Conservation (phyloP, 2,329 filamentous ascomycete genomes). For the Trichoderma harzianum region DNA sequence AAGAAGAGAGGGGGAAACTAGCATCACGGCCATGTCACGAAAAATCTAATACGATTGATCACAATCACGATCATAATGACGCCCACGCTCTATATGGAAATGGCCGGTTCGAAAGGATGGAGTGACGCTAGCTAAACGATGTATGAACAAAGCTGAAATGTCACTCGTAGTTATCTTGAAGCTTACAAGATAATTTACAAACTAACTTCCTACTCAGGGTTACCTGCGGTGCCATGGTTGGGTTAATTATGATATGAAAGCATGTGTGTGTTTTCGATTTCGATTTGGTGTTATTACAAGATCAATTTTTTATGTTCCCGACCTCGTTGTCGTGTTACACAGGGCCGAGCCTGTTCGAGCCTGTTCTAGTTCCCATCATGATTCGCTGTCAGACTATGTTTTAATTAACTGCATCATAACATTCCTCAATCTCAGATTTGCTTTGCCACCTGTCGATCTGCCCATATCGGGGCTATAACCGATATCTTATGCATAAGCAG, state of each 20-base stretch:
- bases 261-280: not conserved
- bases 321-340: not conserved
- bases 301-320: not conserved
- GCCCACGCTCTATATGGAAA: not conserved
- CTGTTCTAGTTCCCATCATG: too few species aligned
- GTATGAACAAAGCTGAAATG: not conserved
- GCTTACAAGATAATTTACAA: not conserved
- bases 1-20: too few species aligned
- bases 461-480: not conserved
- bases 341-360: not conserved
- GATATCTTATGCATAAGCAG: conserved; percentile 41
- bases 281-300: not conserved
- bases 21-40: too few species aligned
- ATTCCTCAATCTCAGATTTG: not conserved
- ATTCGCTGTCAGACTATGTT: not conserved
- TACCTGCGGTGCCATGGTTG: not conserved
- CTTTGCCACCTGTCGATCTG: not conserved
- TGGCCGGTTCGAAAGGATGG: not conserved
- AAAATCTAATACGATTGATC: too few species aligned
- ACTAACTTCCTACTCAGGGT: not conserved
- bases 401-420: not conserved
- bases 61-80: not conserved
- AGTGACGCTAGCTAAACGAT: not conserved
- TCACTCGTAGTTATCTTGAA: not conserved
- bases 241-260: not conserved